Percentiles rank a stretch among this genome's conserved stretches.
phyloP scores from a whole-genome alignment of 257 asterid genomes.

The Nicotiana benthamiana region DNA sequence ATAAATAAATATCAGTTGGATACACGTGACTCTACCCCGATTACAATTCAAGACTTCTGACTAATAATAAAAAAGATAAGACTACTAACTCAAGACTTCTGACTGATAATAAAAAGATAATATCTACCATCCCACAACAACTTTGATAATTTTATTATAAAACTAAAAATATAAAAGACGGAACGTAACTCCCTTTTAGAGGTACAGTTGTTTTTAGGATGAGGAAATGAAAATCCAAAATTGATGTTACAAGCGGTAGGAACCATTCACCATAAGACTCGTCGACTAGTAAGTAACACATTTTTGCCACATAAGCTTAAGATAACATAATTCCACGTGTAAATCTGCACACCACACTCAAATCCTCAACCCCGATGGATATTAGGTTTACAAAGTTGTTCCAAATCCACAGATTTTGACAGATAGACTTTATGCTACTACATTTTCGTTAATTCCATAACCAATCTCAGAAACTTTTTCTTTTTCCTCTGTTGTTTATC shows the following conservation, averaged over 20 bases:
- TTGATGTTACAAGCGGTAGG: not conserved
- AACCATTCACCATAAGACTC: not conserved
- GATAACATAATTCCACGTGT: conserved; percentile 62
- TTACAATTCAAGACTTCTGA: too few species aligned
- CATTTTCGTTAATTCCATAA: not conserved
- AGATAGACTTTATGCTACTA: not conserved
- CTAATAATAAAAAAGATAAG: too few species aligned
- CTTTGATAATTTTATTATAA: too few species aligned
- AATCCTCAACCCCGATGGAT: conserved; percentile 1
- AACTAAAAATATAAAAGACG: too few species aligned
- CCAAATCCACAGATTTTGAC: too few species aligned
- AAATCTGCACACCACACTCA: conserved; percentile 38
- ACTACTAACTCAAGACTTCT: too few species aligned
- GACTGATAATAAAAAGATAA: too few species aligned
- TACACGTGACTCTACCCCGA: too few species aligned
- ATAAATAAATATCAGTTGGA: too few species aligned
- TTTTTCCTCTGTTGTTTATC: not conserved
- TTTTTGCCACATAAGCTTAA: conserved; percentile 5
- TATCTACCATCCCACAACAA: too few species aligned
- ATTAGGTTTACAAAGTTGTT: not conserved
- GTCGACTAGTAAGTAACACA: not conserved
- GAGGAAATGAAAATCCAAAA: not conserved
- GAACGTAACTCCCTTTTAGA: too few species aligned
- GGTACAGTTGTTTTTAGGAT: not conserved
- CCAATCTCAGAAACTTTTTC: not conserved